These are phyloP conservation scores for Paraglomus brasilianum DNA, from an alignment of 192 early-diverging fungal species.

Conservation along the genomic window DNA sequence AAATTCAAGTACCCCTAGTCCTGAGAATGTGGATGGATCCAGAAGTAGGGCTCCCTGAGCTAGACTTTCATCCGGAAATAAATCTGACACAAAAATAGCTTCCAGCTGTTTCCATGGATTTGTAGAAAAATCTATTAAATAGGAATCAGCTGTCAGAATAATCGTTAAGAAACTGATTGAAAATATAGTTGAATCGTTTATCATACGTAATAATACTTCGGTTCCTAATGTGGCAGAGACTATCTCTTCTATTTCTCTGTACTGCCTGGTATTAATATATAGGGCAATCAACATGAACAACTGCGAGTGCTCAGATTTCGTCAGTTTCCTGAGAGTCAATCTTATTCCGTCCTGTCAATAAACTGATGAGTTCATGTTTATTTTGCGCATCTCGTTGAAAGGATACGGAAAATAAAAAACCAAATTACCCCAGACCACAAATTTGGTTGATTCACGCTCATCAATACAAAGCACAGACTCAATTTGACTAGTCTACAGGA, in stretches of 20 bases:
- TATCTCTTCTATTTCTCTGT: slow-evolving; percentile 11
- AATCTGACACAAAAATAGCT: background rate
- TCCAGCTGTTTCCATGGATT: slow-evolving; percentile 3
- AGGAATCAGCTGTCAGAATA: background rate
- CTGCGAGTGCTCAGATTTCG: slow-evolving; percentile 5
- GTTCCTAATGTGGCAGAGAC: slow-evolving; percentile 2
- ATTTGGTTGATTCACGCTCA: background rate
- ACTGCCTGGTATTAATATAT: slow-evolving; percentile 10
- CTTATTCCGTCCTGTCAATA: background rate
- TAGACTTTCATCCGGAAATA: slow-evolving; percentile 1
- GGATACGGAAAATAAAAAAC: background rate
- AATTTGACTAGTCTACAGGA: slow-evolving; percentile 16
- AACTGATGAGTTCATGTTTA: background rate
- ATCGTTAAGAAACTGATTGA: background rate
- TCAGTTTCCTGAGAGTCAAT: background rate
- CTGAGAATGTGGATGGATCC: slow-evolving; percentile 16
- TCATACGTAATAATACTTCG: slow-evolving; percentile 18
- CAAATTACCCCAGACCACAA: background rate
- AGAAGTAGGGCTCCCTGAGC: slow-evolving; percentile 18
- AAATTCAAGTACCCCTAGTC: slow-evolving; percentile 1
- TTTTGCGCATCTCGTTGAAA: background rate
- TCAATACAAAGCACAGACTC: slow-evolving; percentile 15
- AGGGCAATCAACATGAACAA: slow-evolving; percentile 24
- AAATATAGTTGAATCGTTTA: background rate
- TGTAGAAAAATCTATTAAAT: background rate